A percentile compares a stretch with the other conserved stretches of the same genome.
Evolutionary conservation across 2,329 filamentous ascomycete species (phyloP).

Genomic region (Stemphylium vesicarium): DNA sequence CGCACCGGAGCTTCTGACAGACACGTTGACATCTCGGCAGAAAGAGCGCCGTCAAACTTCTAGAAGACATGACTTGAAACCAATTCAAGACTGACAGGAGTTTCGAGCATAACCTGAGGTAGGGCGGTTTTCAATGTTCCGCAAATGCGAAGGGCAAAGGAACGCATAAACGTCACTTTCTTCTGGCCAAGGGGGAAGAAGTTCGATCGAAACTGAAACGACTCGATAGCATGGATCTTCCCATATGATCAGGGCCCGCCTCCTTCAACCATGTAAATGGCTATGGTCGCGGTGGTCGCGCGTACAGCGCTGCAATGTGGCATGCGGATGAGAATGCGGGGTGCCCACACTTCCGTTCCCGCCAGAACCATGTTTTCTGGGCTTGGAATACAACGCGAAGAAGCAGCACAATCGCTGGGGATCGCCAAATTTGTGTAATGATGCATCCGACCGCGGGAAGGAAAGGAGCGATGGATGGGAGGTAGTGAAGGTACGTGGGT

Average conservation of each 20-base stretch:
- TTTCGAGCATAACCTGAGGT: conserved; percentile 17
- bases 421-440: neutral
- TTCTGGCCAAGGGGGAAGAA: conserved; percentile 15
- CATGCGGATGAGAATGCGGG: neutral
- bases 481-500: neutral
- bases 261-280: conserved; percentile 18
- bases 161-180: conserved; percentile 37
- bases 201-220: conserved; percentile 31
- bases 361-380: too few relatives aligned
- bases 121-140: conserved; percentile 24
- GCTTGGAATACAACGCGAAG: too few relatives aligned
- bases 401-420: too few relatives aligned
- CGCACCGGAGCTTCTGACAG: conserved; percentile 27
- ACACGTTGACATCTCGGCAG: conserved; percentile 28
- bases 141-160: conserved; percentile 27
- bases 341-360: too few relatives aligned
- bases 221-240: conserved; percentile 20
- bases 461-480: neutral
- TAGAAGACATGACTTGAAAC: conserved; percentile 43
- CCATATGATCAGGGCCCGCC: conserved; percentile 10
- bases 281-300: conserved; percentile 2
- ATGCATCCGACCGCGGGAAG: conserved; percentile 1
- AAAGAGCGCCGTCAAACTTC: conserved; percentile 29
- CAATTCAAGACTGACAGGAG: conserved; percentile 31
- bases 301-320: conserved; percentile 2